These are phyloP conservation scores for Oryza officinalis DNA, from an alignment of 176 grass and related monocot genomes.

Conservation along the genomic window DNA sequence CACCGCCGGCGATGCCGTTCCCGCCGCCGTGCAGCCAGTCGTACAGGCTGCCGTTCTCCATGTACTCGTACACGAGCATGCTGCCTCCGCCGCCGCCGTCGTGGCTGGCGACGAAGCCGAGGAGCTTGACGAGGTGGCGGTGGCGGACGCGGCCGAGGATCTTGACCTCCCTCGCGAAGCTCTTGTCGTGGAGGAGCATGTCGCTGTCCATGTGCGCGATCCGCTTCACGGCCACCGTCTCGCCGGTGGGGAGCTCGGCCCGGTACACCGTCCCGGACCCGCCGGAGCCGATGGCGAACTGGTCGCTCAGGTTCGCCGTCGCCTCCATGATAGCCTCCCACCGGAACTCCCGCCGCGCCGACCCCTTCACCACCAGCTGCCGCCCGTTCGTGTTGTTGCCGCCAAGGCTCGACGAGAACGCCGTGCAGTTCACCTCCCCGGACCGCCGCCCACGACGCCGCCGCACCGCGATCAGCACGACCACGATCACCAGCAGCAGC, in stretches of 20 bases:
- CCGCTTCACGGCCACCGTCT: slow-evolving; percentile 89
- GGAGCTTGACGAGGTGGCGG: slow-evolving; percentile 92
- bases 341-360: slow-evolving; percentile 67
- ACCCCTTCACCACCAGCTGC: slow-evolving; percentile 68
- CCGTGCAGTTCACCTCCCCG: slow-evolving; percentile 65
- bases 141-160: slow-evolving; percentile 77
- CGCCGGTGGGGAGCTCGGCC: slow-evolving; percentile 66
- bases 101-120: slow-evolving; percentile 65
- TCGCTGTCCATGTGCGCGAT: slow-evolving; percentile 61
- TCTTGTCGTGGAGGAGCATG: slow-evolving; percentile 59
- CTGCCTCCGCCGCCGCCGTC: slow-evolving; percentile 24
- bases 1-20: not conserved
- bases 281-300: slow-evolving; percentile 79
- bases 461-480: slow-evolving; percentile 32
- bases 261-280: slow-evolving; percentile 86
- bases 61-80: slow-evolving; percentile 91
- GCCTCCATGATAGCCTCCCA: slow-evolving; percentile 98
- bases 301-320: slow-evolving; percentile 78
- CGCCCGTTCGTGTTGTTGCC: slow-evolving; percentile 30
- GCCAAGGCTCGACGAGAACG: slow-evolving; percentile 60
- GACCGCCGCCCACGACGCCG: slow-evolving; percentile 5
- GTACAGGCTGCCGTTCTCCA: slow-evolving; percentile 95
- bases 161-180: slow-evolving; percentile 82
- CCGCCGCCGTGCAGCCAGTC: slow-evolving; percentile 77
- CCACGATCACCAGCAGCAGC: slow-evolving; percentile 52